Percentiles rank a stretch among this genome's conserved stretches.
These are phyloP conservation scores for Exophiala bonariae DNA, from an alignment of 2,329 filamentous ascomycete genomes.

Conservation along the genomic window DNA sequence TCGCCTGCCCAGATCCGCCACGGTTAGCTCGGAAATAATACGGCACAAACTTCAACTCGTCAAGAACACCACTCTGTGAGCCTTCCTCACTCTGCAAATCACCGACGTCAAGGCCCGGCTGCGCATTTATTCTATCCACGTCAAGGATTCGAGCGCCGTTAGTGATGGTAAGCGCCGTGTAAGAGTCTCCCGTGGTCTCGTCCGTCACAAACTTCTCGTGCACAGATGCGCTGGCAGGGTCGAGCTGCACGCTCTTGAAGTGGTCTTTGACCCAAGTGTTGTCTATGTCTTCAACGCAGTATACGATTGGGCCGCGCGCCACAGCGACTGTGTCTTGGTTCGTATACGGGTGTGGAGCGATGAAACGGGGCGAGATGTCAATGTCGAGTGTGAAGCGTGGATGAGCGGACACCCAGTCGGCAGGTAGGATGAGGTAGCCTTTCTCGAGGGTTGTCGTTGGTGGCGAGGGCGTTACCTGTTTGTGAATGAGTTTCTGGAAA, in stretches of 20 bases:
- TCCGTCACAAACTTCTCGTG: conserved; percentile 8
- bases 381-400: conserved; percentile 47
- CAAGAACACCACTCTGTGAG: conserved; percentile 2
- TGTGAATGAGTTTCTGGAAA: conserved; percentile 1
- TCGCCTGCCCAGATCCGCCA: conserved; percentile 55
- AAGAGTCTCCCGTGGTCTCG: conserved; percentile 10
- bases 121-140: conserved; percentile 2
- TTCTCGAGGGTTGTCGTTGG: conserved; percentile 37
- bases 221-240: conserved; percentile 6
- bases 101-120: conserved; percentile 4
- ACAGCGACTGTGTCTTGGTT: conserved; percentile 56
- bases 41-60: conserved; percentile 52
- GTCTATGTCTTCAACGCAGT: conserved; percentile 62
- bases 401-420: conserved; percentile 42
- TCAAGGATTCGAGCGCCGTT: conserved; percentile 13
- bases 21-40: conserved; percentile 58
- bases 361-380: conserved; percentile 49
- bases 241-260: conserved; percentile 44
- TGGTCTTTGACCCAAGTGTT: conserved; percentile 58
- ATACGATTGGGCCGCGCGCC: conserved; percentile 59
- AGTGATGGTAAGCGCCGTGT: conserved; percentile 11
- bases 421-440: conserved; percentile 52
- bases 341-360: conserved; percentile 57
- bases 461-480: conserved; percentile 38
- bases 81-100: not conserved